Base-by-base conservation (phyloP, 1,284 basidiomycete species). In the Phenoliferia sp. region DNA sequence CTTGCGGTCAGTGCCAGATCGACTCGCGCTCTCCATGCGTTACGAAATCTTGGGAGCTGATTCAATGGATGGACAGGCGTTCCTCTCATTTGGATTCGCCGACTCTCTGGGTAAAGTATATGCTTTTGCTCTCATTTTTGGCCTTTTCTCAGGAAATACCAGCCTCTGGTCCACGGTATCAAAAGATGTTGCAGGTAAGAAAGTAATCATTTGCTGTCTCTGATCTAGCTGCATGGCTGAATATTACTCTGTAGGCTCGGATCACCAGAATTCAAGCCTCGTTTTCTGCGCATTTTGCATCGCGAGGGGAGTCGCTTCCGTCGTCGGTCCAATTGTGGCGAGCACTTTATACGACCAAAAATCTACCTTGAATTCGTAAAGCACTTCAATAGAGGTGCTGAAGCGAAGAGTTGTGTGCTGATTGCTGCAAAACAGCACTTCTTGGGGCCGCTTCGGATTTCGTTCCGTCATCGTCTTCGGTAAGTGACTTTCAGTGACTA, bases 121-220 rank as follows among this genome's bases (percentile, higher is more conserved):
- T 26, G 70, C 58, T 17, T 67, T 72, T 19, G 70, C 68, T 2
- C 54, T 72, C 1, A 33, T 69, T 12, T 71, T 65, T n/a, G 57
- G 50, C n/a, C n/a, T 60, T 22, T 63, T 54, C 10, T 60, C 63
- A 0, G 65, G 66, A 26, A 67, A 63, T 22, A 65, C 63, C 50
- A 48, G 48, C n/a, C 64, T 55, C 2, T 52, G 50, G 50, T 52
- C 50, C 2, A n/a, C n/a, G n/a, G n/a, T n/a, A n/a, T n/a, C n/a
- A n/a, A n/a, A n/a, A n/a, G n/a, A n/a, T n/a, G n/a, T n/a, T n/a
- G n/a, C n/a, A n/a, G n/a, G n/a, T n/a, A n/a, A n/a, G n/a, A n/a
- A n/a, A n/a, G n/a, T n/a, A n/a, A n/a, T n/a, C n/a, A n/a, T n/a
- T n/a, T n/a, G n/a, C n/a, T n/a, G n/a, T n/a, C n/a, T n/a, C n/a